A percentile compares a stretch with the other conserved stretches of the same genome.
Conservation (phyloP, 805 yeast genomes). For the Jamesozyma rosinii region DNA sequence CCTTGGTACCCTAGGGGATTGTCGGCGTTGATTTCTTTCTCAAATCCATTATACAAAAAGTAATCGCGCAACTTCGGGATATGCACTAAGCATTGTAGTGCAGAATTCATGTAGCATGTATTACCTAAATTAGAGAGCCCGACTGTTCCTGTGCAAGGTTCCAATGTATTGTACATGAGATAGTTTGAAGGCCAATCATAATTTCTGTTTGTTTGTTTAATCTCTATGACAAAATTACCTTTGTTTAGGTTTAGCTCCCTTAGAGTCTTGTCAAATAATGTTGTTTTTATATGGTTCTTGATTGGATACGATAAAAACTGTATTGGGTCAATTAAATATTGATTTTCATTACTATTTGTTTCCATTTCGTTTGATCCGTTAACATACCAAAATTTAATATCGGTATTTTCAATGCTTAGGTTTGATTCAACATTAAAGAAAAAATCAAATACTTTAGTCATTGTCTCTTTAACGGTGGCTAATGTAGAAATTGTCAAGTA, state of each 20-base stretch:
- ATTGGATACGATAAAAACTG: conserved; percentile 22
- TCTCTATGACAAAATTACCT: conserved; percentile 31
- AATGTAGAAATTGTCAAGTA: conserved; percentile 31
- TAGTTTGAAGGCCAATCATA: conserved; percentile 34
- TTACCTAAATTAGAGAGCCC: conserved; percentile 76
- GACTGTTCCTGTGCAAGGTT: conserved; percentile 39
- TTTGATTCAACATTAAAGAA: conserved; percentile 18
- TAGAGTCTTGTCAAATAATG: conserved; percentile 11
- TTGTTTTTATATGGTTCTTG: conserved; percentile 20
- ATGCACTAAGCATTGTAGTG: conserved; percentile 80
- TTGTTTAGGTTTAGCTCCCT: conserved; percentile 15
- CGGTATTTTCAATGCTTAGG: conserved; percentile 10
- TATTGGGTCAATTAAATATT: conserved; percentile 22
- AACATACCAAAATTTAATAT: conserved; percentile 20
- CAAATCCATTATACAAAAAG: conserved; percentile 53
- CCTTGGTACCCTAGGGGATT: conserved; percentile 88
- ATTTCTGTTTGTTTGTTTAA: conserved; percentile 18
- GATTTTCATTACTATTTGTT: not conserved
- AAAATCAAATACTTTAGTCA: conserved; percentile 12
- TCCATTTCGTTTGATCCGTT: conserved; percentile 6
- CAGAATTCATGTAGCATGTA: conserved; percentile 92
- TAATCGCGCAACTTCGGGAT: conserved; percentile 74
- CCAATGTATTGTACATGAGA: conserved; percentile 24
- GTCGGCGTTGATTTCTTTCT: conserved; percentile 55
- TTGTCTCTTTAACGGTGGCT: conserved; percentile 24